Conservation (phyloP, 2,329 filamentous ascomycete genomes). For the Cordyceps cateniannulata region DNA sequence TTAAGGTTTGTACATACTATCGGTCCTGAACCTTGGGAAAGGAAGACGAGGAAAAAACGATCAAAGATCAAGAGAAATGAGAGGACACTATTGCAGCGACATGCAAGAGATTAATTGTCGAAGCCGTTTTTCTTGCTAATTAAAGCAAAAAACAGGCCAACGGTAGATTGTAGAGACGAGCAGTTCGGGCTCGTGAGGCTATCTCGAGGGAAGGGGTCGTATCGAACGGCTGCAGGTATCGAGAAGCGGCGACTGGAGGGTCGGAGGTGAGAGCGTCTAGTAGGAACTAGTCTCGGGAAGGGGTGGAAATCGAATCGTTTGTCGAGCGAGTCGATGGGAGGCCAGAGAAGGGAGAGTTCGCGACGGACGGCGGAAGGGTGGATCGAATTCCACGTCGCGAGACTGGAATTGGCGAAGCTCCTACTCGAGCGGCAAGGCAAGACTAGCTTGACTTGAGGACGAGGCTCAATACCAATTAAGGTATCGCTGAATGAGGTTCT, state of each 20-base stretch:
- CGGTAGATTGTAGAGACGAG: background rate
- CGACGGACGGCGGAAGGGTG: constrained; percentile 13
- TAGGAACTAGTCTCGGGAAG: constrained; percentile 9
- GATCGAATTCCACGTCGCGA: constrained; percentile 14
- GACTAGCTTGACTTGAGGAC: constrained; percentile 8
- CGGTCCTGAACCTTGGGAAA: constrained; percentile 17
- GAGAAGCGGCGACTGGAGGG: background rate
- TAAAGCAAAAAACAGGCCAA: constrained; percentile 9
- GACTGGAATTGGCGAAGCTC: constrained; percentile 8
- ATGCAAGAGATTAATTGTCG: background rate
- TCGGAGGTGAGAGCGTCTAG: constrained; percentile 6
- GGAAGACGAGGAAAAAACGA: constrained; percentile 15
- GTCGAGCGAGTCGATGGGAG: constrained; percentile 7
- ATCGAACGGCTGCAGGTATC: background rate
- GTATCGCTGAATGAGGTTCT: constrained; percentile 28
- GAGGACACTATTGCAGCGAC: constrained; percentile 8
- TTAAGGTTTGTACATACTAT: constrained; percentile 39
- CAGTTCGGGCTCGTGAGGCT: background rate
- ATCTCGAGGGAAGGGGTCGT: constrained; percentile 5
- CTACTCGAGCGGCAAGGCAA: background rate
- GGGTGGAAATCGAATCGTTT: constrained; percentile 5
- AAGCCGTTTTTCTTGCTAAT: constrained; percentile 5
- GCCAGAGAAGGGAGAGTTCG: constrained; percentile 13
- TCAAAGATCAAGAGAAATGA: constrained; percentile 4
- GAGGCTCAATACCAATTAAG: constrained; percentile 35